These are phyloP conservation scores for Poterioochromonas sp. DNA, from an alignment of 352 stramenopile genomes.

Conservation along the genomic window DNA sequence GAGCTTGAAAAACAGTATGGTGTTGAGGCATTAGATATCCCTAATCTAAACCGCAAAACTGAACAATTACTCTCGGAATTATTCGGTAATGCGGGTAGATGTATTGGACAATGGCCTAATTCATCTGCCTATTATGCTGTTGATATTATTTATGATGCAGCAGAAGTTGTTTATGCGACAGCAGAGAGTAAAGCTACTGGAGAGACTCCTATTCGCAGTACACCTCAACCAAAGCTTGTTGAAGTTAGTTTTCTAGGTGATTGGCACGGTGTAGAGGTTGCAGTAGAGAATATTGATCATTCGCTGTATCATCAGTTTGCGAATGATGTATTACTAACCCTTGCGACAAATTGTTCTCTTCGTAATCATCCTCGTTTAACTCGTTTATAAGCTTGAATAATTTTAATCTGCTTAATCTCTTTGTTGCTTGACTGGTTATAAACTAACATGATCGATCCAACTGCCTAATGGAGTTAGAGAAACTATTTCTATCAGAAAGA, in stretches of 20 bases:
- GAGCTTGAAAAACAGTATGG: background rate
- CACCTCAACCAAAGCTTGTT: background rate
- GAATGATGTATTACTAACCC: background rate
- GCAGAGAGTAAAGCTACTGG: background rate
- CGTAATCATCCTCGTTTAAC: background rate
- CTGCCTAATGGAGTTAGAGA: too few relatives aligned
- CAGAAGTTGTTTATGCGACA: too few relatives aligned
- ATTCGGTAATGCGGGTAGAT: background rate
- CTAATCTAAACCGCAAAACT: background rate
- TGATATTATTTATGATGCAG: background rate
- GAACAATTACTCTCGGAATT: background rate
- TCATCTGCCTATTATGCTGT: background rate
- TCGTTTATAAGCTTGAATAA: background rate
- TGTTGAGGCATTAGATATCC: background rate
- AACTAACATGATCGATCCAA: too few relatives aligned
- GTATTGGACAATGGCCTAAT: background rate
- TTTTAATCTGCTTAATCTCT: too few relatives aligned
- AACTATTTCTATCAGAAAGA: too few relatives aligned
- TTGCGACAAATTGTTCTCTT: background rate
- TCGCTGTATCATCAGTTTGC: background rate
- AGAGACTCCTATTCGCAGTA: background rate
- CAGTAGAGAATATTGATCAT: background rate
- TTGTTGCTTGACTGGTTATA: too few relatives aligned
- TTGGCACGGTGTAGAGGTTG: background rate
- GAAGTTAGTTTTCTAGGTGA: background rate